phyloP scores from a whole-genome alignment of 2,329 filamentous ascomycete species.

The Colletotrichum orbiculare region DNA sequence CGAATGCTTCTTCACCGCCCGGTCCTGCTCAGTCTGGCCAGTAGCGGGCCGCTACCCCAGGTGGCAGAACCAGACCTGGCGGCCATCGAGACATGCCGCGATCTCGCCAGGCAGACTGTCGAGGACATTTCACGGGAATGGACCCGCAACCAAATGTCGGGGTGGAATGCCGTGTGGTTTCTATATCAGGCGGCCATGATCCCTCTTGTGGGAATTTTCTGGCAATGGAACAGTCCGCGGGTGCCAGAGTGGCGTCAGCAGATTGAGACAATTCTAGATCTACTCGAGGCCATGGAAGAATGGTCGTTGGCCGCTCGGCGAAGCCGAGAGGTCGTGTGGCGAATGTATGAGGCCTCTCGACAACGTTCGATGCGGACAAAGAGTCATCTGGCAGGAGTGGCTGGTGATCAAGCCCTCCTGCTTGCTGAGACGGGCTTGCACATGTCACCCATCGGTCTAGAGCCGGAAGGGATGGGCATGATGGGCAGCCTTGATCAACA shows the following conservation, averaged over 20 bases:
- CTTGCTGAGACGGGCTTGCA: slow-evolving; percentile 55
- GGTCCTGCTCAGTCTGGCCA: slow-evolving; percentile 73
- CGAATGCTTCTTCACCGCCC: slow-evolving; percentile 81
- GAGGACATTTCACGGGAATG: slow-evolving; percentile 78
- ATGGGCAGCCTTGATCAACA: slow-evolving; percentile 65
- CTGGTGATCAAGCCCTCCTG: slow-evolving; percentile 49
- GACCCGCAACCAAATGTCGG: slow-evolving; percentile 78
- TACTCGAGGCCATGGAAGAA: slow-evolving; percentile 72
- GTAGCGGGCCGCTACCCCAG: slow-evolving; percentile 60
- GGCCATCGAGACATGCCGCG: slow-evolving; percentile 75
- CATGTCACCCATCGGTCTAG: slow-evolving; percentile 63
- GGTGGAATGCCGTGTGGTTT: slow-evolving; percentile 87
- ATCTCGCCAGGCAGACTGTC: slow-evolving; percentile 76
- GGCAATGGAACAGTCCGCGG: slow-evolving; percentile 65
- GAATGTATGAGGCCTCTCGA: slow-evolving; percentile 70
- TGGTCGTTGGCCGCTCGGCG: slow-evolving; percentile 73
- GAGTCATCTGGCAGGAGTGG: slow-evolving; percentile 44
- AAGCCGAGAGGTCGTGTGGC: slow-evolving; percentile 71
- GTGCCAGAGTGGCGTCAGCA: slow-evolving; percentile 66
- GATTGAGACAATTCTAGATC: slow-evolving; percentile 68
- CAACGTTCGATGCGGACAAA: slow-evolving; percentile 48
- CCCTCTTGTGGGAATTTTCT: slow-evolving; percentile 79
- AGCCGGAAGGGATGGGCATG: slow-evolving; percentile 61
- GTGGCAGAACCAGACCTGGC: slow-evolving; percentile 70
- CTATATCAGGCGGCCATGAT: slow-evolving; percentile 85